Evolutionary conservation across 768 basidiomycete species (phyloP).

Genomic region (Xerocomellus chrysenteron): DNA sequence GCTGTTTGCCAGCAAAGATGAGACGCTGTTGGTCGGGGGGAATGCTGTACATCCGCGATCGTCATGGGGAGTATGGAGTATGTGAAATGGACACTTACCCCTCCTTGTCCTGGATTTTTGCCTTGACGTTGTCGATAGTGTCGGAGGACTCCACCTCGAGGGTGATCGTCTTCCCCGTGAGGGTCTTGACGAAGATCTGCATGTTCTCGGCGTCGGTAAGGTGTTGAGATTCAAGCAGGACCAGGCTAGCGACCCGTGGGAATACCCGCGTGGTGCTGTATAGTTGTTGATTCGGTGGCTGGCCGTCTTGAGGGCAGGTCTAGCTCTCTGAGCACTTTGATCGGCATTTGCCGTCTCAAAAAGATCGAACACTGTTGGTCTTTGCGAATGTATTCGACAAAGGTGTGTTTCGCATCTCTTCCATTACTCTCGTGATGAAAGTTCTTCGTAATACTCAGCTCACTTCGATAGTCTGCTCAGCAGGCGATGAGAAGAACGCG

Average conservation of each 20-base stretch:
- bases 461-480: conserved; percentile 56
- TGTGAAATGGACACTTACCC: conserved; percentile 39
- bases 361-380: no score
- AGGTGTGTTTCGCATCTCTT: conserved; percentile 5
- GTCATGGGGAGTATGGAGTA: neutral
- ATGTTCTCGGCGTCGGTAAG: conserved; percentile 33
- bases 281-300: conserved; percentile 29
- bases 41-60: conserved; percentile 34
- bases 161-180: conserved; percentile 50
- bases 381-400: neutral
- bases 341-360: conserved; percentile 3
- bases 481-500: conserved; percentile 55
- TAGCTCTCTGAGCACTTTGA: neutral
- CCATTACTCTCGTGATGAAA: conserved; percentile 28
- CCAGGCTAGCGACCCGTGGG: conserved; percentile 15
- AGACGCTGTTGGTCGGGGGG: conserved; percentile 29
- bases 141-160: conserved; percentile 31
- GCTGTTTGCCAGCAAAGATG: conserved; percentile 88
- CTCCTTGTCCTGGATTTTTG: conserved; percentile 61
- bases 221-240: neutral
- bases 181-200: conserved; percentile 86
- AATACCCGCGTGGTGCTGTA: conserved; percentile 28
- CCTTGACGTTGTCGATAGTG: conserved; percentile 30
- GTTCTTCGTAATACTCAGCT: conserved; percentile 53
- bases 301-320: conserved; percentile 26